phyloP scores from a whole-genome alignment of 208 protist species.

The Crithidia thermophila region DNA sequence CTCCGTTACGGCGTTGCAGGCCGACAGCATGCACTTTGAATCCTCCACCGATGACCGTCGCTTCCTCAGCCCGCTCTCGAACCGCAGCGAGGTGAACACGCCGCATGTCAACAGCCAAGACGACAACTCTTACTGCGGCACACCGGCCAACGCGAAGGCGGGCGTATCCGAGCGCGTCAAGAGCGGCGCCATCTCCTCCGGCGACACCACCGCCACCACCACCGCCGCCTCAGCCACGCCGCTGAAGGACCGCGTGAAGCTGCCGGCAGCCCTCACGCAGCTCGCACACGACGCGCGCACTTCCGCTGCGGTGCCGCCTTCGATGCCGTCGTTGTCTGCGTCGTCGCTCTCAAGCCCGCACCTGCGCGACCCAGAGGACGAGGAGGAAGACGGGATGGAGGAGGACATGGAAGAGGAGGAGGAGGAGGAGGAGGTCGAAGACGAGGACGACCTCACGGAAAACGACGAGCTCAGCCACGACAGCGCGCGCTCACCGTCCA shows the following conservation, averaged over 20 bases:
- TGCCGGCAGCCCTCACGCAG: neutral
- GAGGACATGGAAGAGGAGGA: neutral
- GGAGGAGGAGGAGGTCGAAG: neutral
- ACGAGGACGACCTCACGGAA: neutral
- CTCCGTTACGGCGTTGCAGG: neutral
- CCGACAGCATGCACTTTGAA: conserved; percentile 6
- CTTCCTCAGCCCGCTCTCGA: conserved; percentile 14
- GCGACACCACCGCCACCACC: neutral
- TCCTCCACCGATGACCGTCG: conserved; percentile 7
- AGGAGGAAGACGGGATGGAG: neutral
- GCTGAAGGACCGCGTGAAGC: neutral
- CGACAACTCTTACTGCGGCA: conserved; percentile 4
- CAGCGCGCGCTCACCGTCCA: too few species aligned
- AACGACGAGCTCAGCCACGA: neutral
- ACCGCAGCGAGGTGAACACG: conserved; percentile 7
- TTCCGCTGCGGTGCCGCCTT: neutral
- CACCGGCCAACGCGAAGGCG: neutral
- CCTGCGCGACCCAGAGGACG: neutral
- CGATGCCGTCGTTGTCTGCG: neutral
- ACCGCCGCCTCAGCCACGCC: neutral
- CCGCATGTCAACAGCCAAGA: conserved; percentile 4
- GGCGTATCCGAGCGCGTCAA: neutral
- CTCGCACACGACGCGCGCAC: neutral
- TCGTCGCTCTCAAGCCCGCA: conserved; percentile 16
- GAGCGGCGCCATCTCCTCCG: too few species aligned